A percentile compares a stretch with the other conserved stretches of the same genome.
phyloP scores from a whole-genome alignment of 208 protist species.

The Acanthamoeba royreba region DNA sequence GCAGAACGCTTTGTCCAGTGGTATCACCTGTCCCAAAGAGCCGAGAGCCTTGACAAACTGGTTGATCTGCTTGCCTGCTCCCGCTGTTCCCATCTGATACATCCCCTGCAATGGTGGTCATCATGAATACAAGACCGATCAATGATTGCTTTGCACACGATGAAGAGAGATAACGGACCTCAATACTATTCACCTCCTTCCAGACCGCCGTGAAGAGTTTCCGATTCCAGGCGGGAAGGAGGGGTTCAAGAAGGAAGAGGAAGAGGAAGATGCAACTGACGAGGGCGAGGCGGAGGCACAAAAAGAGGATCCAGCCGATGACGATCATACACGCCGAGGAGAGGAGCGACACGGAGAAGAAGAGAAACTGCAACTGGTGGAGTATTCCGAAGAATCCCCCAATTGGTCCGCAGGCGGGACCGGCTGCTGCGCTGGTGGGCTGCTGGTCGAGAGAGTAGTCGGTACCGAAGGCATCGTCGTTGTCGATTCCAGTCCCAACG shows the following conservation, averaged over 20 bases:
- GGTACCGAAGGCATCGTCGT: not conserved
- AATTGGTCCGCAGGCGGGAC: not conserved
- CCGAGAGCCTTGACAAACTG: not conserved
- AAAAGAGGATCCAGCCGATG: not conserved
- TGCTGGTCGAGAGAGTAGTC: slow-evolving; percentile 13
- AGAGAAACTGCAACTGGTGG: not conserved
- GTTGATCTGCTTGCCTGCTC: not conserved
- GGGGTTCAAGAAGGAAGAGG: slow-evolving; percentile 3
- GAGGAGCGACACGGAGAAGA: slow-evolving; percentile 28
- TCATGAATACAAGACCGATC: not conserved
- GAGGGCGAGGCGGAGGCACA: not conserved
- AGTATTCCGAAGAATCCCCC: not conserved
- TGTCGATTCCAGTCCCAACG: too few species aligned
- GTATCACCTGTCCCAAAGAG: not conserved
- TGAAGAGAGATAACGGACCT: not conserved
- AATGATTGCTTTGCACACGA: not conserved
- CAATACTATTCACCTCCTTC: not conserved
- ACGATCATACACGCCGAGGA: slow-evolving; percentile 7
- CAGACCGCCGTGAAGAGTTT: not conserved
- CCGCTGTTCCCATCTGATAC: not conserved
- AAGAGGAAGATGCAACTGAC: not conserved
- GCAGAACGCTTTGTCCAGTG: not conserved
- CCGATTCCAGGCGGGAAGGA: not conserved
- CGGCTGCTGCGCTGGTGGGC: not conserved
- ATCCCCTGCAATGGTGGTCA: not conserved